phyloP scores from a whole-genome alignment of 1,284 basidiomycete genomes.

The Inonotus hispidus region DNA sequence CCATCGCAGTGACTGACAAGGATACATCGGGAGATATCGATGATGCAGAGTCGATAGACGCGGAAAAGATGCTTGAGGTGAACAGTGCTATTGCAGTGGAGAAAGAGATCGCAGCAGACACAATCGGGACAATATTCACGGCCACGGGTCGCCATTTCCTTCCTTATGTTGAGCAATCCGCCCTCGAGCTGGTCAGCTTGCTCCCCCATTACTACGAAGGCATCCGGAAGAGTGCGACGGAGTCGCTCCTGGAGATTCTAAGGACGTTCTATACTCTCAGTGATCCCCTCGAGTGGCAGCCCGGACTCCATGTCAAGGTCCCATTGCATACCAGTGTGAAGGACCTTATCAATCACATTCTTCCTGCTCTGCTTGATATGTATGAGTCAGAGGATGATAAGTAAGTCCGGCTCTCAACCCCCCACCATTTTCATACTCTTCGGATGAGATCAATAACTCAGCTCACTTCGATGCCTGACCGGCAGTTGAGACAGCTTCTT shows the following conservation, averaged over 20 bases:
- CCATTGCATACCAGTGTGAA: constrained; percentile 76
- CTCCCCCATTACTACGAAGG: constrained; percentile 97
- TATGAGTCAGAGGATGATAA: constrained; percentile 97
- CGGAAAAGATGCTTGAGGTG: constrained; percentile 84
- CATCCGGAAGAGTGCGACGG: constrained; percentile 91
- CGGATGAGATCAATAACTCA: constrained; percentile 74
- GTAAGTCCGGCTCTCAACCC: constrained; percentile 54
- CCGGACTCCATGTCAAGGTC: constrained; percentile 55
- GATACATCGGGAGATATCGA: constrained; percentile 47
- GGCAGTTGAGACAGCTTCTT: constrained; percentile 53
- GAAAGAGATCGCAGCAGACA: constrained; percentile 98
- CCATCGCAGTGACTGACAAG: constrained; percentile 51
- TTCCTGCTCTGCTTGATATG: constrained; percentile 80
- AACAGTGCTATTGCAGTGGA: constrained; percentile 98
- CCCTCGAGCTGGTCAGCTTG: constrained; percentile 79
- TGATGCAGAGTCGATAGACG: constrained; percentile 82
- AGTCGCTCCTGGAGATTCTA: constrained; percentile 86
- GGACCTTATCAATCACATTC: constrained; percentile 74
- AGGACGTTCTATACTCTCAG: constrained; percentile 91
- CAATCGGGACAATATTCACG: constrained; percentile 88
- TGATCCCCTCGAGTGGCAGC: constrained; percentile 75
- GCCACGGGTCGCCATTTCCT: constrained; percentile 84
- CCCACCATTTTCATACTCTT: constrained; percentile 9
- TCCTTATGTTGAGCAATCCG: constrained; percentile 79
- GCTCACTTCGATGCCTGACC: constrained; percentile 76